Evolutionary conservation across 1,139 yeast species (phyloP).

Genomic region (Petasospora rhodanensis): DNA sequence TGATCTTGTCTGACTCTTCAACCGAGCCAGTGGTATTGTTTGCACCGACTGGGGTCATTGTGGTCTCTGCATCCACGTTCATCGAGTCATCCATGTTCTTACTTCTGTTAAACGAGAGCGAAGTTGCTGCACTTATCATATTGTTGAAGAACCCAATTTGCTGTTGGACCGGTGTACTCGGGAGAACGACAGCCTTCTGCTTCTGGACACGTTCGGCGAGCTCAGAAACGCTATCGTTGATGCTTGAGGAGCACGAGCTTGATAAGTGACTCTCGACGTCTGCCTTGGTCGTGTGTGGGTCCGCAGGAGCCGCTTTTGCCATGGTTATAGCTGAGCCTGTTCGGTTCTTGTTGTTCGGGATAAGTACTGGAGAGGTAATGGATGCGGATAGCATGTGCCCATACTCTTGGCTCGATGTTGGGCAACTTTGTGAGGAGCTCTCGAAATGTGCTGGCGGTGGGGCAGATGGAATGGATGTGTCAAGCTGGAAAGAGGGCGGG

Average conservation of each 20-base stretch:
- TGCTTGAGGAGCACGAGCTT: conserved; percentile 3
- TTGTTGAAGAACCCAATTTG: conserved; percentile 17
- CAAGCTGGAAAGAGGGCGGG: too few species aligned
- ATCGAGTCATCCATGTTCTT: conserved; percentile 1
- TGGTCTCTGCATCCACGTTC: too few species aligned
- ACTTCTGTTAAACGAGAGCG: conserved; percentile 12
- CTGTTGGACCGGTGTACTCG: conserved; percentile 13
- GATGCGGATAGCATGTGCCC: too few species aligned
- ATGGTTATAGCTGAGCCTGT: too few species aligned
- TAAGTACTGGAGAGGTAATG: too few species aligned
- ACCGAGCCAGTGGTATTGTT: conserved; percentile 1
- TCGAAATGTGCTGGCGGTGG: too few species aligned
- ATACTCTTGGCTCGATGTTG: too few species aligned
- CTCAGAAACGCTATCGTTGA: conserved; percentile 15
- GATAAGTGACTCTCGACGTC: conserved; percentile 30
- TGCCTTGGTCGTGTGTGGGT: conserved; percentile 53
- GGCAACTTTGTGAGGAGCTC: too few species aligned
- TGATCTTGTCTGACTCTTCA: conserved; percentile 5
- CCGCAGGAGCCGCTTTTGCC: conserved; percentile 50
- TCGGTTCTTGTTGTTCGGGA: too few species aligned
- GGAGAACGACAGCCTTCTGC: conserved; percentile 2
- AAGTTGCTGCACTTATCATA: conserved; percentile 20
- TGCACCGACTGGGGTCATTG: conserved; percentile 1
- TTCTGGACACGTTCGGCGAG: conserved; percentile 5
- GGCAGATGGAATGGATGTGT: too few species aligned